A percentile compares a stretch with the other conserved stretches of the same genome.
Evolutionary conservation across 2,329 filamentous ascomycete genomes (phyloP).

Genomic region (Sporothrix schenckii): DNA sequence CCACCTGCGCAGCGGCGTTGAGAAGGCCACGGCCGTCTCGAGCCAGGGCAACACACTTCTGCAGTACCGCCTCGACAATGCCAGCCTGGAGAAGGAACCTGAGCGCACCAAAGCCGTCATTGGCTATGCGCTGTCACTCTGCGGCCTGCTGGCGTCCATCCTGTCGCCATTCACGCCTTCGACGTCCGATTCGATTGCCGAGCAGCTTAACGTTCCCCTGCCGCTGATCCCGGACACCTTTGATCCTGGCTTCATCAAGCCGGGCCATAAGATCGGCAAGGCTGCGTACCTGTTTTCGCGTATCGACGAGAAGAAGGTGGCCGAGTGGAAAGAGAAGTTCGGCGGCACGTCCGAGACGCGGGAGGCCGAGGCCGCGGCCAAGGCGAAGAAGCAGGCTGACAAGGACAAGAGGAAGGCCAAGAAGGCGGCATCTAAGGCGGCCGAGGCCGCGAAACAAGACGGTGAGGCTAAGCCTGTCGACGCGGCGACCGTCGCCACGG

Average conservation of each 20-base stretch:
- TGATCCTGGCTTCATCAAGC: constrained; percentile 61
- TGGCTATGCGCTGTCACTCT: constrained; percentile 79
- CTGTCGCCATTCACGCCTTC: constrained; percentile 83
- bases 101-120: constrained; percentile 63
- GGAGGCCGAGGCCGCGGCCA: constrained; percentile 41
- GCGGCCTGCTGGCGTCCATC: constrained; percentile 77
- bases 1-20: constrained; percentile 68
- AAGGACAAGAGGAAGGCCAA: constrained; percentile 41
- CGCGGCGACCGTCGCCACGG: constrained; percentile 37
- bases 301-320: constrained; percentile 71
- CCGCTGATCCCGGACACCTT: constrained; percentile 69
- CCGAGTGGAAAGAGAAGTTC: constrained; percentile 70
- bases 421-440: constrained; percentile 41
- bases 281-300: constrained; percentile 60
- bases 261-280: constrained; percentile 77
- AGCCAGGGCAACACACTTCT: constrained; percentile 55
- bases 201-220: constrained; percentile 64
- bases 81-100: constrained; percentile 54
- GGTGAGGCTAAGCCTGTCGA: constrained; percentile 26
- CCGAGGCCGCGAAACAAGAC: constrained; percentile 30
- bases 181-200: constrained; percentile 73
- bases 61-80: constrained; percentile 51
- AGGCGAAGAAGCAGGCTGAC: constrained; percentile 42
- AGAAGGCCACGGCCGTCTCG: constrained; percentile 68
- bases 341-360: constrained; percentile 46